Percentiles rank a stretch among this genome's conserved stretches.
Evolutionary conservation across 2,329 filamentous ascomycete genomes (phyloP).

Genomic region (Cladophialophora bantiana): DNA sequence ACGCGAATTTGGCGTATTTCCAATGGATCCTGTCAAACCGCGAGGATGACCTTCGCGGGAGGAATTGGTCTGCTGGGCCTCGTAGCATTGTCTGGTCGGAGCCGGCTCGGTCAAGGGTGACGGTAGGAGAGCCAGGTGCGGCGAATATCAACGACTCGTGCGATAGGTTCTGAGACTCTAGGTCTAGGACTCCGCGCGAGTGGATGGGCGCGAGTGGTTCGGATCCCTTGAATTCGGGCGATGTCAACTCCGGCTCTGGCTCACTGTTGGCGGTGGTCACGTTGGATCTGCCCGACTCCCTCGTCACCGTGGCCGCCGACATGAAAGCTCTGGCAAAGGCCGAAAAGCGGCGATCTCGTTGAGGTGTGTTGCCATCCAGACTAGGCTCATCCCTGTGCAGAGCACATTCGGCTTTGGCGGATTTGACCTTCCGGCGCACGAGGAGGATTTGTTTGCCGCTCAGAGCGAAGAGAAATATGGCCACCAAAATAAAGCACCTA

Average conservation of each 20-base stretch:
- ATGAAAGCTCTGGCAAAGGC: slow-evolving; percentile 20
- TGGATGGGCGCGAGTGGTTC: slow-evolving; percentile 27
- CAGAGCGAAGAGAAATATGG: slow-evolving; percentile 27
- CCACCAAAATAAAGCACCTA: slow-evolving; percentile 29
- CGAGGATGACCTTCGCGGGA: slow-evolving; percentile 23
- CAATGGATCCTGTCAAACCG: slow-evolving; percentile 31
- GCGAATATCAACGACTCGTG: slow-evolving; percentile 1
- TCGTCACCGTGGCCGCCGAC: not conserved
- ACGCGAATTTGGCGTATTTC: slow-evolving; percentile 36
- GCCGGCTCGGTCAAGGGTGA: slow-evolving; percentile 7
- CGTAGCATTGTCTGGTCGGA: slow-evolving; percentile 22
- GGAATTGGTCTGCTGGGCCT: not conserved
- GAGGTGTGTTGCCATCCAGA: not conserved
- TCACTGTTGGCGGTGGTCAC: not conserved
- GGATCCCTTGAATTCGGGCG: slow-evolving; percentile 17
- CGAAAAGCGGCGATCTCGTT: slow-evolving; percentile 24
- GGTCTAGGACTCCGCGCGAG: slow-evolving; percentile 21
- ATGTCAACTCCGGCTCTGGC: not conserved
- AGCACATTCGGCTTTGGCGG: slow-evolving; percentile 20
- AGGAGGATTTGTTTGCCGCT: slow-evolving; percentile 32
- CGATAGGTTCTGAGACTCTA: slow-evolving; percentile 12
- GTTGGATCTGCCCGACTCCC: not conserved
- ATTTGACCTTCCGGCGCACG: slow-evolving; percentile 29
- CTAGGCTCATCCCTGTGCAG: slow-evolving; percentile 11
- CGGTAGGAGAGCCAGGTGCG: slow-evolving; percentile 13